phyloP scores from a whole-genome alignment of 768 basidiomycete species.

The Zangia roseola region DNA sequence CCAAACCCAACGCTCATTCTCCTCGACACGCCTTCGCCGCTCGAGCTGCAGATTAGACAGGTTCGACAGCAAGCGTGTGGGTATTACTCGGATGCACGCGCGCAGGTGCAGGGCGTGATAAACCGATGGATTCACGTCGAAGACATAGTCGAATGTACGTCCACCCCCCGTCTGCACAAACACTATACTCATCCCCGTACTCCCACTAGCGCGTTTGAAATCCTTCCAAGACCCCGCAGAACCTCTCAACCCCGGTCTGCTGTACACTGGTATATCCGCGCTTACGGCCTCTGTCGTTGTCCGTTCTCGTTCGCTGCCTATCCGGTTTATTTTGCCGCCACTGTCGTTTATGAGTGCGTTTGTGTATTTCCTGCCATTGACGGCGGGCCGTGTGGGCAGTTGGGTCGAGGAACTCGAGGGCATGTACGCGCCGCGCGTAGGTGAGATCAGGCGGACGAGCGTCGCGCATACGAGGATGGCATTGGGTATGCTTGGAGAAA shows the following conservation, averaged over 20 bases:
- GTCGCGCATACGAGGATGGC: conserved; percentile 60
- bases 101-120: conserved; percentile 68
- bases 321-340: conserved; percentile 76
- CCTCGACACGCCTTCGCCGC: conserved; percentile 67
- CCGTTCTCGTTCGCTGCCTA: conserved; percentile 68
- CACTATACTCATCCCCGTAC: no score
- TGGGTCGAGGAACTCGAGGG: conserved; percentile 75
- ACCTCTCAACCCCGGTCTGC: conserved; percentile 80
- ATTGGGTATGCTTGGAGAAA: conserved; percentile 55
- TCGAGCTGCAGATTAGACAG: conserved; percentile 75
- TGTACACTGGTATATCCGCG: conserved; percentile 88
- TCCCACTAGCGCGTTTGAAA: conserved; percentile 84
- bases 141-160: conserved; percentile 80
- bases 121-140: conserved; percentile 86
- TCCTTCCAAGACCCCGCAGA: conserved; percentile 79
- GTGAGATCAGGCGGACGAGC: conserved; percentile 65
- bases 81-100: conserved; percentile 56
- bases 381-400: conserved; percentile 61
- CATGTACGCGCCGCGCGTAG: conserved; percentile 62
- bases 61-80: conserved; percentile 60
- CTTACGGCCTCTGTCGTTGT: conserved; percentile 87
- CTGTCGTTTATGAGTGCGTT: conserved; percentile 65
- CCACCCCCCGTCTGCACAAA: no score
- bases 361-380: conserved; percentile 85
- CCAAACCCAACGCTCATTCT: conserved; percentile 64